Evolutionary conservation across 345 rosid genomes (phyloP), one percentile per base, ranked within the genome.

Genomic region (Eucalyptus pumila): DNA sequence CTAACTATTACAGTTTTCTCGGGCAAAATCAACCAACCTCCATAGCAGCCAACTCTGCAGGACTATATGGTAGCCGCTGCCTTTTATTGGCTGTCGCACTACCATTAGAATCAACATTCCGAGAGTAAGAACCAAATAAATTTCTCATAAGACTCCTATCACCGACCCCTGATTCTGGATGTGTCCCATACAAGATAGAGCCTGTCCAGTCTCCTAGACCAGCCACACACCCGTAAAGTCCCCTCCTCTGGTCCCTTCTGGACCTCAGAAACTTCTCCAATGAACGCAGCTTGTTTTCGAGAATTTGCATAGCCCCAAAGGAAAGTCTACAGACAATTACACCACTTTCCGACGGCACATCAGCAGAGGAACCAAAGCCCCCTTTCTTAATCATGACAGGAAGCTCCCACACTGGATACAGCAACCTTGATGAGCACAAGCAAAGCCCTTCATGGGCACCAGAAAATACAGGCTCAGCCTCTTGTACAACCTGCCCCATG

Each of bases 401-500:
- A 89, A 98, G 96, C 91, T 96, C 99, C 99, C 99, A 98, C 56
- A 98, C 89, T 27, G 99, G 99, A 88, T 96, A 95, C 88, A 98
- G 93, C 94, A 98, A 94, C 92, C 99, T 95, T 90, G 99, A 93
- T 26, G 99, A 91, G 90, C 99, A 97, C 90, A 98, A 92, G 93
- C 99, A 98, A 81, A 98, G 97, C 81, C 99, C 99, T 89, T 98
- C 98, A 91, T 96, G 94, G 42, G 97, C 99, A 91, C 98, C 99
- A 17, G 99, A 97, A 92, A 97, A 96, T 80, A 95, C 94, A 86
- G 99, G 99, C 92, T 96, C 99, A 14, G 99, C 97, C 92, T 97
- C 99, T 93, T 97, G 98, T 91, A 98, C 99, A 93, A 98, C 99
- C 93, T 98, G 99, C 69, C 99, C 99, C 99, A 97, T 96, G 94